Conservation (phyloP, 2,329 filamentous ascomycete species). For the Trichoderma semiorbis region DNA sequence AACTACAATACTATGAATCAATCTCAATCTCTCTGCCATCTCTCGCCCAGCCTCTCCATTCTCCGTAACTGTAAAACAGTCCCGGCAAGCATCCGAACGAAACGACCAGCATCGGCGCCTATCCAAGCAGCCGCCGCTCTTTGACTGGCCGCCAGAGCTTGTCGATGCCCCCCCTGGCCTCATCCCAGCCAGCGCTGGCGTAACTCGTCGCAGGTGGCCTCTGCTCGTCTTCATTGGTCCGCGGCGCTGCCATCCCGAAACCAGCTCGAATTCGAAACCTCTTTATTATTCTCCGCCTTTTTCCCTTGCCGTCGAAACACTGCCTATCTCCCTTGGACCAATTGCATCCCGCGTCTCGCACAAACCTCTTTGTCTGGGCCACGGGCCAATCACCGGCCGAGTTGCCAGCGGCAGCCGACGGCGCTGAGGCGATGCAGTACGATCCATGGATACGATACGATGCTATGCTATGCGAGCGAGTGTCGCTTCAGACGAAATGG, state of each 20-base stretch:
- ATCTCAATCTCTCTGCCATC: neutral
- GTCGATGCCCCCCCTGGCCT: neutral
- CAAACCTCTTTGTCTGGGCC: neutral
- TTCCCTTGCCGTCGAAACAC: neutral
- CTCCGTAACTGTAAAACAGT: neutral
- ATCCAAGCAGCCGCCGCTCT: neutral
- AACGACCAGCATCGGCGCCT: neutral
- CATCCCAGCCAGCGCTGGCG: neutral
- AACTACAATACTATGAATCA: too few species aligned
- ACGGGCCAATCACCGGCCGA: neutral
- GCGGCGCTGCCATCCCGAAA: constrained; percentile 15
- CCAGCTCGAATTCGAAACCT: constrained; percentile 11
- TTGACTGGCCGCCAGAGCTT: neutral
- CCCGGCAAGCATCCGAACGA: constrained; percentile 10
- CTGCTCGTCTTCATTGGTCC: constrained; percentile 4
- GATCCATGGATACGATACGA: neutral
- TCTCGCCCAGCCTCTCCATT: neutral
- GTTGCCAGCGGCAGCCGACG: neutral
- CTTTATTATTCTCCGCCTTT: neutral
- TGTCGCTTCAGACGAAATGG: neutral
- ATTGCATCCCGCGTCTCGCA: neutral
- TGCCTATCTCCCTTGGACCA: neutral
- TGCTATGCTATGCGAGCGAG: neutral
- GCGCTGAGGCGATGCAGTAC: neutral
- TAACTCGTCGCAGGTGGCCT: neutral